Evolutionary conservation across 805 yeast genomes (phyloP), one percentile per base, ranked within the genome.

Genomic region (Candida orba): DNA sequence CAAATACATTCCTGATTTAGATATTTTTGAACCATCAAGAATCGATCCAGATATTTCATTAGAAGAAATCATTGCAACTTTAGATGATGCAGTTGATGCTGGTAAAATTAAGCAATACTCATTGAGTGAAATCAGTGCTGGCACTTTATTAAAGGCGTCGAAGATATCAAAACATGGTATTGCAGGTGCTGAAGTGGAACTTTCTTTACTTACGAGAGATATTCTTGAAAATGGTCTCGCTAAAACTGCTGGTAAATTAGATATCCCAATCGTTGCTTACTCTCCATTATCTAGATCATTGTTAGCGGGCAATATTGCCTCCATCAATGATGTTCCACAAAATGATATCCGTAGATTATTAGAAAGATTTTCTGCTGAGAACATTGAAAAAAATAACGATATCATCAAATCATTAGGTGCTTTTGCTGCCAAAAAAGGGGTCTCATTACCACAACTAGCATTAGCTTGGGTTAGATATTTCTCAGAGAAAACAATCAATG

Each of bases 231-330:
- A 84, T 57, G 95, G 91, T 1, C 70, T 84, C 18, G 73, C 81
- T 48, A 75, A 71, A 4, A 71, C 74, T 6, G 76, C 82, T 50
- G 71, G 75, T 18, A 77, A 81, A 48, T 62, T 71, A 30, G 69
- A 69, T 14, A 74, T 89, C 44, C 83, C 93, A 13, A 67, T 86
- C 27, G 68, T 86, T 45, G 85, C 89, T 23, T 89, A 89, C 63
- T 83, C 95, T 27, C 96, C 96, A 27, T 69, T 89, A 43, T 82
- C 89, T 9, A 73, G 85, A 54, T 96, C 96, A 1, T 66, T 81
- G 47, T 69, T 89, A 43, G 80, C 91, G 4, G 95, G 93, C 44
- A 49, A 56, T 30, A 63, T 79, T 42, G 76, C 63, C 23, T 62
- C 72, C 6, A 53, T 63, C 18, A 54, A 61, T 0, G 80, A 76